phyloP scores from a whole-genome alignment of 2,329 filamentous ascomycete species.

The Pseudopyricularia javanii region DNA sequence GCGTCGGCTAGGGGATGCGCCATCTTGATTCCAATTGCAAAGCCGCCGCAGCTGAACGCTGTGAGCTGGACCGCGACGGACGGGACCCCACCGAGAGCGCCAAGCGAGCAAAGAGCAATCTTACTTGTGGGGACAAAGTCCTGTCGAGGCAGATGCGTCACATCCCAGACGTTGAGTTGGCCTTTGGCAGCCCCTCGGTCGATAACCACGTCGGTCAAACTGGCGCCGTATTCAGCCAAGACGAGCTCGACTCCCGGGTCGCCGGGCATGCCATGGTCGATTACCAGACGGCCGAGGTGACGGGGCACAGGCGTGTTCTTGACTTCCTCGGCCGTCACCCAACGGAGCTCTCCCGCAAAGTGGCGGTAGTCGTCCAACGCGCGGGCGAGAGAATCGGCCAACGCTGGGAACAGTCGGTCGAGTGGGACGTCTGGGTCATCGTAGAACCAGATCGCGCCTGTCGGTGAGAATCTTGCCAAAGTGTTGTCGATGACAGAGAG shows the following conservation, averaged over 20 bases:
- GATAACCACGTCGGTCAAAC: constrained; percentile 18
- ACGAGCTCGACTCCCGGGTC: constrained; percentile 30
- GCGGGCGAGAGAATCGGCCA: constrained; percentile 16
- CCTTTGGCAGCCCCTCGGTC: constrained; percentile 6
- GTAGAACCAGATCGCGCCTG: constrained; percentile 31
- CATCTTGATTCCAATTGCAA: constrained; percentile 25
- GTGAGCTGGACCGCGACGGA: constrained; percentile 25
- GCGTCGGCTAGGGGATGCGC: constrained; percentile 33
- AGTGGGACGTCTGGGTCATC: constrained; percentile 13
- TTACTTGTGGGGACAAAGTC: constrained; percentile 18
- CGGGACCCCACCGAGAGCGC: constrained; percentile 15
- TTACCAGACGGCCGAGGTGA: constrained; percentile 21
- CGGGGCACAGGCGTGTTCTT: constrained; percentile 11
- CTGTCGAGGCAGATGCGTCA: constrained; percentile 18
- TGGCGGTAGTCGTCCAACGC: constrained; percentile 26
- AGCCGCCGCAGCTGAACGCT: constrained; percentile 24
- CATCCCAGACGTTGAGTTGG: constrained; percentile 19
- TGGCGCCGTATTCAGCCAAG: constrained; percentile 14
- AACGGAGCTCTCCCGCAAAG: constrained; percentile 26
- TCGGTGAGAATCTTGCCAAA: constrained; percentile 24
- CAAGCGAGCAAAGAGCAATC: constrained; percentile 19
- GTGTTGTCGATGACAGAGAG: constrained; percentile 30
- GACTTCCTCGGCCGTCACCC: constrained; percentile 14
- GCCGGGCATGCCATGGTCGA: constrained; percentile 18
- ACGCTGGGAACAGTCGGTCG: not conserved